Conservation (phyloP, 179 eudicot species). For the Spinacia oleracea region DNA sequence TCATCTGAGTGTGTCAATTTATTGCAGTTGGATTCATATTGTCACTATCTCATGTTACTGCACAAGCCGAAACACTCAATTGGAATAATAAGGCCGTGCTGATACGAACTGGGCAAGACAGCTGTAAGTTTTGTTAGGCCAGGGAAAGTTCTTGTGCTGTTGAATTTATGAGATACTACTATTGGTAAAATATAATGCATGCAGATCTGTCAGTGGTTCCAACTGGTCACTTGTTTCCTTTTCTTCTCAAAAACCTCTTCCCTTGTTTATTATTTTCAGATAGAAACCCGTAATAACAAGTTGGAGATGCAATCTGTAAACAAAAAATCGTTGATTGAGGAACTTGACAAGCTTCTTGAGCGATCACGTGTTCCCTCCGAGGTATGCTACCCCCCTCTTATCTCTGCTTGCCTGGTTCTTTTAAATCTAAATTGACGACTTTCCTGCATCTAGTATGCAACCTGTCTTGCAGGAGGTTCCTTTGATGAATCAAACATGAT, state of each 20-base stretch:
- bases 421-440: conserved; percentile 17
- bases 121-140: background rate
- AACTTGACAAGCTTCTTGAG: conserved; percentile 94
- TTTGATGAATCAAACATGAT: conserved; percentile 91
- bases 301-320: conserved; percentile 95
- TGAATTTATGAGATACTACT: background rate
- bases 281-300: conserved; percentile 94
- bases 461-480: conserved; percentile 83
- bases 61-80: background rate
- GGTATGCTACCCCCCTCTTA: conserved; percentile 37
- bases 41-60: background rate
- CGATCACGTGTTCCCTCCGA: conserved; percentile 77
- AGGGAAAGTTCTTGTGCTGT: background rate
- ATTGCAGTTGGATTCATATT: background rate
- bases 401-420: conserved; percentile 1
- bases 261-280: conserved; percentile 46
- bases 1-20: background rate
- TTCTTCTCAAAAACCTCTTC: background rate
- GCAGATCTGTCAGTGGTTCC: background rate
- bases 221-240: background rate
- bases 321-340: conserved; percentile 73
- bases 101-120: background rate
- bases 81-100: background rate
- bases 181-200: background rate
- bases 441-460: conserved; percentile 58